Percentiles rank a stretch among this genome's conserved stretches.
Conservation (phyloP, 2,329 filamentous ascomycete species). For the Metarhizium anisopliae region DNA sequence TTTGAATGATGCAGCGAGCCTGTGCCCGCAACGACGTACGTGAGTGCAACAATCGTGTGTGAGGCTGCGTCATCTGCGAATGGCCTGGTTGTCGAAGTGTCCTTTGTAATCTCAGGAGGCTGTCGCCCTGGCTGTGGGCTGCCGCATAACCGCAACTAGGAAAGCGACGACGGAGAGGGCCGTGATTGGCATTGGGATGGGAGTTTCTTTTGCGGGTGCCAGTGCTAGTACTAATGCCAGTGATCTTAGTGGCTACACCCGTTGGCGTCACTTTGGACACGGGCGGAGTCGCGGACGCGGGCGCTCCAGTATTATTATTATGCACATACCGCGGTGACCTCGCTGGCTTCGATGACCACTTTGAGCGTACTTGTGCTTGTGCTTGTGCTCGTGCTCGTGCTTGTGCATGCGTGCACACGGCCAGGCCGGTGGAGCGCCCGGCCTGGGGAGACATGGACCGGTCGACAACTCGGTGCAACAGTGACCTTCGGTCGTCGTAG, state of each 20-base stretch:
- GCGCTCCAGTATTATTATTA: not conserved
- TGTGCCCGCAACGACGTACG: not conserved
- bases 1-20: not conserved
- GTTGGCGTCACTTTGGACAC: slow-evolving; percentile 5
- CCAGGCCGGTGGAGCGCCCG: slow-evolving; percentile 20
- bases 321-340: not conserved
- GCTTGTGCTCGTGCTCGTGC: not conserved
- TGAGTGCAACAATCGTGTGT: not conserved
- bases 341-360: not conserved
- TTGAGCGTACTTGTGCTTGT: not conserved
- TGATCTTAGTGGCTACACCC: not conserved
- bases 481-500: not conserved
- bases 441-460: slow-evolving; percentile 22
- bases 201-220: slow-evolving; percentile 10
- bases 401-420: slow-evolving; percentile 8
- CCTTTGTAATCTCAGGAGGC: slow-evolving; percentile 3
- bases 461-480: not conserved
- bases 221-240: slow-evolving; percentile 7
- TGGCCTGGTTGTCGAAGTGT: slow-evolving; percentile 6
- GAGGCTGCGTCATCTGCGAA: not conserved
- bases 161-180: not conserved
- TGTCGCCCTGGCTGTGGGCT: not conserved
- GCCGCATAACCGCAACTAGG: no score
- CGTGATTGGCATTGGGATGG: not conserved
- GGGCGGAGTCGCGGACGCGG: not conserved